Evolutionary conservation across 2,329 filamentous ascomycete species (phyloP).

Genomic region (Pseudocercospora pini-densiflorae): DNA sequence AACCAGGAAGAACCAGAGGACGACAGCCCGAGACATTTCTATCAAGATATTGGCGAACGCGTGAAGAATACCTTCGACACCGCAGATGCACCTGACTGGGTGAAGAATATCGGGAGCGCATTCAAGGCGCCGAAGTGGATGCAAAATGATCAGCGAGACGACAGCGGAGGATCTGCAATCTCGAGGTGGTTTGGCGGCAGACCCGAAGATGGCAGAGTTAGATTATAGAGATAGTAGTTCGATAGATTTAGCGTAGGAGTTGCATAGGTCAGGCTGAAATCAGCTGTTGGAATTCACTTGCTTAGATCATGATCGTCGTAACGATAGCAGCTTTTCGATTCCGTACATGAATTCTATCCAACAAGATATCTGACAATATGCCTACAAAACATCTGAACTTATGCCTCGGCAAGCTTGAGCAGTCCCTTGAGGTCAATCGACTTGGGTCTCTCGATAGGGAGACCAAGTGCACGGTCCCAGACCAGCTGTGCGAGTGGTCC

Average conservation of each 20-base stretch:
- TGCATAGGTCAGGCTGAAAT: conserved; percentile 4
- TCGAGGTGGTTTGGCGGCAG: conserved; percentile 42
- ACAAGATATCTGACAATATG: too few species aligned
- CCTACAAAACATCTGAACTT: background rate
- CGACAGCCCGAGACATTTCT: conserved; percentile 68
- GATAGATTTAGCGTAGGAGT: conserved; percentile 20
- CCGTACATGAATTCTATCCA: background rate
- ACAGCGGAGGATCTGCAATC: conserved; percentile 30
- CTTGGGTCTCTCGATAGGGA: conserved; percentile 98
- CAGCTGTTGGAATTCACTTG: background rate
- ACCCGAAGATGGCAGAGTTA: conserved; percentile 36
- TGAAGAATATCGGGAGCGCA: conserved; percentile 69
- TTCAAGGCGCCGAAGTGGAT: conserved; percentile 85
- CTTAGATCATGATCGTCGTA: background rate
- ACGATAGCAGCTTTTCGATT: background rate
- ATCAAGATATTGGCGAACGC: conserved; percentile 79
- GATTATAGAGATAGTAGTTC: conserved; percentile 29
- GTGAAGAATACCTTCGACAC: conserved; percentile 92
- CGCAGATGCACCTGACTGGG: conserved; percentile 74
- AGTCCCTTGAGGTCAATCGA: conserved; percentile 92
- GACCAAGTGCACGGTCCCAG: conserved; percentile 90
- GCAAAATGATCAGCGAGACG: conserved; percentile 55
- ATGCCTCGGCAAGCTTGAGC: conserved; percentile 61
- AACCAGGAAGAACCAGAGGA: conserved; percentile 65
- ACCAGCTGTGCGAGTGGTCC: conserved; percentile 93